These are phyloP conservation scores for Penicillium samsonianum DNA, from an alignment of 495 filamentous ascomycete species.

Conservation along the genomic window DNA sequence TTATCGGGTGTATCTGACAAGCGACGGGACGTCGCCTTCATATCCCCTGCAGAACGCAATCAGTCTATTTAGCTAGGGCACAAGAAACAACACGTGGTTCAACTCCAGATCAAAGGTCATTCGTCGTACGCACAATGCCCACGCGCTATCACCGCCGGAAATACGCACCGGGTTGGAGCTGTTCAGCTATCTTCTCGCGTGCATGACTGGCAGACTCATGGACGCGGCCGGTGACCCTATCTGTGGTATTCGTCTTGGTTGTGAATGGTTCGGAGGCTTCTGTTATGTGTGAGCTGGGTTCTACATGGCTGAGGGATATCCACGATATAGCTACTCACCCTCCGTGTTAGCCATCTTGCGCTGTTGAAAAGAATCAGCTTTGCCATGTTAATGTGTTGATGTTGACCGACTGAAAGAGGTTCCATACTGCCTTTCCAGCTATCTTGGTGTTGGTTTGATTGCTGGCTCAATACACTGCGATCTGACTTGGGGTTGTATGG, in stretches of 20 bases:
- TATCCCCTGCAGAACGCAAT: constrained; percentile 25
- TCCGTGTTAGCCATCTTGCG: constrained; percentile 15
- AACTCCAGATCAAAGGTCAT: not conserved
- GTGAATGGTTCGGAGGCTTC: constrained; percentile 20
- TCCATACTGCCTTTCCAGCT: constrained; percentile 12
- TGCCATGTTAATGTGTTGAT: not conserved
- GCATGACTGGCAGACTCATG: constrained; percentile 25
- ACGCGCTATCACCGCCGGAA: not conserved
- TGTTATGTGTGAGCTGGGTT: not conserved
- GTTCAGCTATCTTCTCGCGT: constrained; percentile 24
- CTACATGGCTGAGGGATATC: too few species aligned
- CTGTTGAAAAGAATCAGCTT: constrained; percentile 11
- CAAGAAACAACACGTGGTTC: not conserved
- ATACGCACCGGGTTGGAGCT: constrained; percentile 32
- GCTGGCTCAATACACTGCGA: not conserved
- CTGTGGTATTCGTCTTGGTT: constrained; percentile 17
- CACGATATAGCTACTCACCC: constrained; percentile 7
- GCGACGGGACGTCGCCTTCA: constrained; percentile 28
- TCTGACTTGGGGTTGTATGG: not conserved
- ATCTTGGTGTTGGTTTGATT: not conserved
- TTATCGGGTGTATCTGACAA: constrained; percentile 29
- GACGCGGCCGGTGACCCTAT: constrained; percentile 12
- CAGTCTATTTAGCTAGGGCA: not conserved
- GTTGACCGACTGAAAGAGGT: not conserved
- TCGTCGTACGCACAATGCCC: not conserved